Evolutionary conservation across 129 eudicot genomes (phyloP).

Genomic region (Ambrosia trifida): DNA sequence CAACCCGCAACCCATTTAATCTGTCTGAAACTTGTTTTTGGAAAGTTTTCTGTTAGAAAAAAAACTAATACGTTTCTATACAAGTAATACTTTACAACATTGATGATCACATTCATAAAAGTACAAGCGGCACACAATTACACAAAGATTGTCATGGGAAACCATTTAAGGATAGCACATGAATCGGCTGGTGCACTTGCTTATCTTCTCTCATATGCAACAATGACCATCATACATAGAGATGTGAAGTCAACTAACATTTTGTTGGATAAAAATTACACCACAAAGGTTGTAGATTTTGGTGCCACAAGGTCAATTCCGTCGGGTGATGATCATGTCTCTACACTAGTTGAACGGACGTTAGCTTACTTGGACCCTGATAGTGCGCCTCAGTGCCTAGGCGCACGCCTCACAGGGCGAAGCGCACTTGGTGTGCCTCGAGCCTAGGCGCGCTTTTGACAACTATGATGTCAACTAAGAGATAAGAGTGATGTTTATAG

Average conservation of each 20-base stretch:
- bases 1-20: too few relatives aligned
- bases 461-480: not conserved
- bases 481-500: not conserved
- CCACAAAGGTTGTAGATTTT: not conserved
- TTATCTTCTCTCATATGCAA: not conserved
- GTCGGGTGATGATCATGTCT: not conserved
- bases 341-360: not conserved
- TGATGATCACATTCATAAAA: not conserved
- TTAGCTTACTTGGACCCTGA: not conserved
- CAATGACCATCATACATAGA: not conserved
- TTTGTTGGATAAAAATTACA: not conserved
- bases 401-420: too few relatives aligned
- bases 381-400: too few relatives aligned
- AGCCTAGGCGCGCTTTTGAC: too few relatives aligned
- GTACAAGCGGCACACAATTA: not conserved
- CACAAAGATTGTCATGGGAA: not conserved
- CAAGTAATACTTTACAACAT: not conserved
- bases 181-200: not conserved
- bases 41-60: too few relatives aligned
- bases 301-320: not conserved
- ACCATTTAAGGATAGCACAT: not conserved
- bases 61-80: too few relatives aligned
- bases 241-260: not conserved
- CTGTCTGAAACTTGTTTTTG: too few relatives aligned
- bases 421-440: too few relatives aligned